Base-by-base conservation (phyloP, 768 basidiomycete genomes). In the Cystobasidium tubakii region DNA sequence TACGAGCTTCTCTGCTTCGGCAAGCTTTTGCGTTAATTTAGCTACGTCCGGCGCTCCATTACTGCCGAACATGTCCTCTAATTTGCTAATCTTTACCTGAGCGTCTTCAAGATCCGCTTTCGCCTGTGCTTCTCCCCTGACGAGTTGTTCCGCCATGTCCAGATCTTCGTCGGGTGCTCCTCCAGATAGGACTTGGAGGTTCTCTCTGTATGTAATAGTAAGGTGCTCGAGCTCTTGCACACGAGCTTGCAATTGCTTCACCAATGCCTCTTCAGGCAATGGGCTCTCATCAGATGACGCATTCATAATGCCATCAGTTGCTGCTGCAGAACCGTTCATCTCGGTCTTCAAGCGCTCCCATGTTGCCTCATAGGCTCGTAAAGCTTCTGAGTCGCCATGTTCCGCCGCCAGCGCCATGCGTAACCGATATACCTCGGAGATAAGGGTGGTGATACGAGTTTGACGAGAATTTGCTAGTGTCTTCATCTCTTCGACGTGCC, bases 361-460 rank as follows among this genome's bases (percentile, higher is more conserved):
- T 25, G 63, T 46, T 9, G 50, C 43, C 6, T 53, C 54, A 21
- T 62, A 17, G 31, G 91, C 91, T 3, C 82, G 82, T 81, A 93
- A 84, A 39, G 92, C 83, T 62, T 91, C 89, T 74, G 87, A 86
- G 27, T 89, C 85, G 6, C 88, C 87, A 0, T 85, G 83, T 31
- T 87, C 82, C 0, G 91, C 90, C 23, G 90, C 92, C n/a, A 94
- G 82, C 34, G 86, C 85, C 19, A 88, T 85, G 80, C 89, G 90
- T 75, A 89, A 83, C 27, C 92, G 85, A 50, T 83, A 84, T 13
- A 89, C 82, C 80, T 97, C 92, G 0, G 88, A 88, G 75, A 87
- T 83, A 29, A 95, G 80, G 33, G 87, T 85, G 15, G 80, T 79
- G 54, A 97, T 87, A 44, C 92, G 88, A 74, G 89, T 90, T 87